phyloP scores from a whole-genome alignment of 495 filamentous ascomycete genomes.

The Annulohypoxylon moriforme region DNA sequence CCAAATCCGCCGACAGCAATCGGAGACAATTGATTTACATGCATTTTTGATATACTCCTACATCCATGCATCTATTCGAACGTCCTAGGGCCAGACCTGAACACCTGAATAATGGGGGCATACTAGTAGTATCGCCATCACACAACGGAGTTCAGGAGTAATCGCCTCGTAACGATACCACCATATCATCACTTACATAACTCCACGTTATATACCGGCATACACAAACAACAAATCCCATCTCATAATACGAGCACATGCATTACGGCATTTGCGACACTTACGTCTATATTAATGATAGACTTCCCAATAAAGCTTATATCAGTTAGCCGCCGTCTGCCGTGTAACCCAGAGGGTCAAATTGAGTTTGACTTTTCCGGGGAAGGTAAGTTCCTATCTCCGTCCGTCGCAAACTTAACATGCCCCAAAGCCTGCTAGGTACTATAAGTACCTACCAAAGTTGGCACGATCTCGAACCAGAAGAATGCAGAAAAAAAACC shows the following conservation, averaged over 20 bases:
- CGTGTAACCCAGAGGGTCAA: constrained; percentile 13
- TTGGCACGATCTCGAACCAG: neutral
- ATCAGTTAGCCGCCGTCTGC: constrained; percentile 22
- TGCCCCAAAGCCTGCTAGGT: neutral
- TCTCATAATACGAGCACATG: neutral
- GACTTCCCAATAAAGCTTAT: constrained; percentile 2
- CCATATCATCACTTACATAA: constrained; percentile 11
- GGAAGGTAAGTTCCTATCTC: constrained; percentile 11
- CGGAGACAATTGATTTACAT: neutral
- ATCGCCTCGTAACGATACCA: constrained; percentile 21
- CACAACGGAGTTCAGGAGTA: constrained; percentile 12
- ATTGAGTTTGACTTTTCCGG: neutral
- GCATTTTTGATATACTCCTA: neutral
- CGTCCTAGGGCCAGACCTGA: neutral
- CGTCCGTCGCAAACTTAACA: constrained; percentile 4
- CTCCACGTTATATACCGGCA: constrained; percentile 5
- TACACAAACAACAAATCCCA: constrained; percentile 9
- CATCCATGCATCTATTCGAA: neutral
- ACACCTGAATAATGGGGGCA: neutral
- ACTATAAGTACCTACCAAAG: neutral
- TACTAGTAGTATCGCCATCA: constrained; percentile 1
- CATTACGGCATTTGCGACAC: neutral
- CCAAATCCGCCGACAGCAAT: neutral
- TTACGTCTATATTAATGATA: neutral
- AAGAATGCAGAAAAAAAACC: constrained; percentile 1